A percentile compares a stretch with the other conserved stretches of the same genome.
Conservation (phyloP, 305 asterid genomes). For the Fraxinus sp. region DNA sequence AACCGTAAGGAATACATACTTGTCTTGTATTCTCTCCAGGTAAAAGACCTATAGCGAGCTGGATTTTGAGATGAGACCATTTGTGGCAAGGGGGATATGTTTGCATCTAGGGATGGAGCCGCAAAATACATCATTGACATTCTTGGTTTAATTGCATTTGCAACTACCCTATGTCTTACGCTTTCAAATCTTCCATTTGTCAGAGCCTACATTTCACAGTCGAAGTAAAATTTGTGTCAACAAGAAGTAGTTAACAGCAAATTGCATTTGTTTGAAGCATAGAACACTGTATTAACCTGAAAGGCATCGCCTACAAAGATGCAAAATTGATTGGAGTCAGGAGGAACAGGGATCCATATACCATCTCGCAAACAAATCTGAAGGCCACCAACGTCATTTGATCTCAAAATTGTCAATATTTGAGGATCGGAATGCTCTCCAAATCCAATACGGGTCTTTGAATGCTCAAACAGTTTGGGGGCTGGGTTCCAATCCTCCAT, state of each 20-base stretch:
- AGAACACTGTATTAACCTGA: constrained; percentile 28
- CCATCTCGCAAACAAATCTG: constrained; percentile 46
- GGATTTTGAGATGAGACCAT: constrained; percentile 18
- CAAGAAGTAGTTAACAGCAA: not conserved
- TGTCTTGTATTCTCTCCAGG: constrained; percentile 63
- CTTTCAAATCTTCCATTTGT: constrained; percentile 62
- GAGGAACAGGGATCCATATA: constrained; percentile 53
- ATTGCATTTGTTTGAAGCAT: not conserved
- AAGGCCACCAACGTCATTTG: constrained; percentile 67
- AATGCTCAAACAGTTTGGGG: not conserved
- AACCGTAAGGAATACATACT: constrained; percentile 43
- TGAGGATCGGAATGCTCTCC: constrained; percentile 84
- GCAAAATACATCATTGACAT: constrained; percentile 66
- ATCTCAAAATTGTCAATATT: constrained; percentile 53
- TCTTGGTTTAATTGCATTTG: constrained; percentile 38
- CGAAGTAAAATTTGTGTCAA: not conserved
- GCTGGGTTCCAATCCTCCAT: not conserved
- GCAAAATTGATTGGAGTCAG: constrained; percentile 46
- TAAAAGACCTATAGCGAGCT: constrained; percentile 47
- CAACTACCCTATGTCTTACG: constrained; percentile 58
- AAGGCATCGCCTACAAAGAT: constrained; percentile 61
- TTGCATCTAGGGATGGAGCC: constrained; percentile 45
- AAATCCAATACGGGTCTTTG: constrained; percentile 46
- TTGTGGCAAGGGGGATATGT: constrained; percentile 41
- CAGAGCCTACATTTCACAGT: constrained; percentile 26